Evolutionary conservation across 75 land plant species (phyloP).

Genomic region (Cryptomeria japonica): DNA sequence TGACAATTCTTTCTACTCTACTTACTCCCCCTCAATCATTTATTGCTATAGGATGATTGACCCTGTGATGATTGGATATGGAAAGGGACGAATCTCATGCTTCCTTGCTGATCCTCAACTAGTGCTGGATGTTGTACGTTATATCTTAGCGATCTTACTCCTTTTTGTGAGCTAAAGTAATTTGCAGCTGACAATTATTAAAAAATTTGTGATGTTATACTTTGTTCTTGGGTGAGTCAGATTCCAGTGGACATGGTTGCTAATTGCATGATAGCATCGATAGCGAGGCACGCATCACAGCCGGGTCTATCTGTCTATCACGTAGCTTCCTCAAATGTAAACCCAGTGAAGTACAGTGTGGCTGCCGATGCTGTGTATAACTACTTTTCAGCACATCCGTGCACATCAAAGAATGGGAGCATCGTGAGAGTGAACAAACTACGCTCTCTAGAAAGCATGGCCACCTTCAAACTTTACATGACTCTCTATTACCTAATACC

Average conservation of each 20-base stretch:
- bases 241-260: conserved; percentile 83
- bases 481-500: neutral
- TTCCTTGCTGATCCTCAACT: conserved; percentile 33
- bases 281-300: conserved; percentile 43
- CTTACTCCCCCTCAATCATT: neutral
- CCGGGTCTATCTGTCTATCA: conserved; percentile 47
- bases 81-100: conserved; percentile 18
- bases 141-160: too few relatives aligned
- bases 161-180: neutral
- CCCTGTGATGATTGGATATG: conserved; percentile 13
- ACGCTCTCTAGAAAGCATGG: neutral
- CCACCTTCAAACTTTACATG: neutral
- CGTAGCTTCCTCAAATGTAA: conserved; percentile 60
- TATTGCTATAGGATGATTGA: conserved; percentile 18
- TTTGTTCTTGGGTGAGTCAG: conserved; percentile 17
- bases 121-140: conserved; percentile 62
- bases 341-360: conserved; percentile 37
- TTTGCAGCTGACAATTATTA: neutral
- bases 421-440: neutral
- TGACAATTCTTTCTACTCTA: too few relatives aligned
- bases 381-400: conserved; percentile 25
- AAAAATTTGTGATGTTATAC: neutral
- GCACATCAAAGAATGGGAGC: neutral
- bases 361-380: conserved; percentile 19
- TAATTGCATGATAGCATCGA: conserved; percentile 62